Percentiles rank a stretch among this genome's conserved stretches.
Evolutionary conservation across 495 filamentous ascomycete species (phyloP).

Genomic region (Podospora tetraspora): DNA sequence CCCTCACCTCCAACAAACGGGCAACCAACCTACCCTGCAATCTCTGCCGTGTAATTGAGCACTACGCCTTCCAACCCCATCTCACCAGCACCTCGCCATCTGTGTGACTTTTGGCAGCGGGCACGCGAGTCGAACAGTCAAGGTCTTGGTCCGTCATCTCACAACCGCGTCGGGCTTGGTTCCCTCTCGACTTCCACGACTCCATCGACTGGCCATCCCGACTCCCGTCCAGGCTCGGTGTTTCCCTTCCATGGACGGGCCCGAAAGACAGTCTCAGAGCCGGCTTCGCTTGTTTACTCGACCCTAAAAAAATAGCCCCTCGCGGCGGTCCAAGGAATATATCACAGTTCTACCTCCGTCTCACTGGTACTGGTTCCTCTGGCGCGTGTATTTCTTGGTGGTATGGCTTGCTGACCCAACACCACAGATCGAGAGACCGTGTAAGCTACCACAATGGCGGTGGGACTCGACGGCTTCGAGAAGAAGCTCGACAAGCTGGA

Average conservation of each 20-base stretch:
- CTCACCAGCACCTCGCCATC: conserved; percentile 1
- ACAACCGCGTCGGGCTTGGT: background rate
- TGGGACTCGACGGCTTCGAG: conserved; percentile 20
- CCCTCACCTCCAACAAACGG: background rate
- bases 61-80: background rate
- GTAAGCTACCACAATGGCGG: conserved; percentile 18
- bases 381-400: background rate
- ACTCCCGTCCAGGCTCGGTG: background rate
- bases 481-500: conserved; percentile 29
- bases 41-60: conserved; percentile 16
- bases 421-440: background rate
- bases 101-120: conserved; percentile 14
- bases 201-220: background rate
- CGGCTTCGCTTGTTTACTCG: background rate
- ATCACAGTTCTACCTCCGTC: background rate
- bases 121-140: conserved; percentile 6
- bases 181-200: background rate
- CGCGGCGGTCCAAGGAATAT: background rate
- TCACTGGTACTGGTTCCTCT: background rate
- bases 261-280: background rate
- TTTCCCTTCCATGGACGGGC: background rate
- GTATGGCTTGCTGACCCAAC: conserved; percentile 3
- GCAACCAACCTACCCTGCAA: conserved; percentile 2
- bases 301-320: background rate
- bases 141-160: conserved; percentile 5